Base-by-base conservation (phyloP, 2,329 filamentous ascomycete genomes). In the Stemphylium lycopersici region DNA sequence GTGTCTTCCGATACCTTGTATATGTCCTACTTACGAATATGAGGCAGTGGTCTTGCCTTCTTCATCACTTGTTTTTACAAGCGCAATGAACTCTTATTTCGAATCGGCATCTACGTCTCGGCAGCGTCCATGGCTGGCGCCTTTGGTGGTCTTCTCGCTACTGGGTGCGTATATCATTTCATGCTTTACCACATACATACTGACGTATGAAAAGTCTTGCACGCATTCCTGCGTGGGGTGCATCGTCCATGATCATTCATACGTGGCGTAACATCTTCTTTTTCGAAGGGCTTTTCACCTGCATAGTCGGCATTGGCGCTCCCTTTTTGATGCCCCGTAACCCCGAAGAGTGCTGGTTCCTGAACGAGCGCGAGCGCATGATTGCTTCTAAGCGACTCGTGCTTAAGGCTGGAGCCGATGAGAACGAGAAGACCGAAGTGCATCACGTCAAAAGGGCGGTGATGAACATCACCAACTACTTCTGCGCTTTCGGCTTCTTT, bases 211-310 rank as follows among this genome's bases (percentile, higher is more conserved):
- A 45, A 16, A 74, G 69, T 3, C 65, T 73, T 44, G 61, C 72
- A 18, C 65, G 66, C 6, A 81, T 86, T 39, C 83, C 83, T 4
- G 64, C 73, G 31, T 86, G 82, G 81, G 83, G 84, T 0, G 65
- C 74, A 6, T 72, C 68, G 0, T 56, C 71, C 2, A 75, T 75
- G 54, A 74, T 65, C 24, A 77, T 86, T 47, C 74, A 81, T 58
- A 81, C 77, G 0, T 75, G 70, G 71, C 67, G 69, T 29, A 72
- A 74, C 44, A 87, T 87, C 61, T 87, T 87, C 76, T 85, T 87
- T 72, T 86, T 87, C 55, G 84, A 87, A 66, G 84, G 84, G 0
- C 67, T 85, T 37, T 62, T 85, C 56, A 87, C 84, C 8, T 69
- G 81, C 18, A 53, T 82, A 37, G 63, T 82, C 11, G 83, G 81